Percentiles rank a stretch among this genome's conserved stretches.
Conservation (phyloP, 495 filamentous ascomycete genomes). For the Sordaria brevicollis region DNA sequence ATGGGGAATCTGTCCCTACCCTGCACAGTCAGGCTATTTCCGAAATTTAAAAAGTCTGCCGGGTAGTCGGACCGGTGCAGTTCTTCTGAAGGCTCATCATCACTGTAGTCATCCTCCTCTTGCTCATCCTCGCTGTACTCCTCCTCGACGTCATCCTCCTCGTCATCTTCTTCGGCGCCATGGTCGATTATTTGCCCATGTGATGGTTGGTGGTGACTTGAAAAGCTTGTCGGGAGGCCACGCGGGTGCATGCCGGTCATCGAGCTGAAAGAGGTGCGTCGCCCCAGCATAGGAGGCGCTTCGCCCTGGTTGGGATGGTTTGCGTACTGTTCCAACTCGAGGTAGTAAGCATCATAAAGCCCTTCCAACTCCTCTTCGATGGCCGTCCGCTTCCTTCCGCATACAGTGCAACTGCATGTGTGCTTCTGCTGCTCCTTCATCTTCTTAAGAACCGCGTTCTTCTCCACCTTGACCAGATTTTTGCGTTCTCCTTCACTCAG, state of each 20-base stretch:
- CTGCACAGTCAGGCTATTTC: slow-evolving; percentile 93
- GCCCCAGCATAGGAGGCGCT: slow-evolving; percentile 52
- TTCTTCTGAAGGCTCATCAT: slow-evolving; percentile 46
- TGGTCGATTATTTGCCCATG: slow-evolving; percentile 48
- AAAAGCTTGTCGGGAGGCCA: slow-evolving; percentile 34
- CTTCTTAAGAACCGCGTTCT: slow-evolving; percentile 93
- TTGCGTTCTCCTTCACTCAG: slow-evolving; percentile 88
- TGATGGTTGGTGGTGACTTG: slow-evolving; percentile 37
- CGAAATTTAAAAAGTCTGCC: slow-evolving; percentile 90
- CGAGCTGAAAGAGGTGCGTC: slow-evolving; percentile 46
- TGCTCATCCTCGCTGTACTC: slow-evolving; percentile 39
- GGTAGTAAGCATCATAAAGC: slow-evolving; percentile 98
- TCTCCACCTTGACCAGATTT: slow-evolving; percentile 93
- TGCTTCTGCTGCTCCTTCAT: slow-evolving; percentile 99
- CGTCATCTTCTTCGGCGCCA: slow-evolving; percentile 49
- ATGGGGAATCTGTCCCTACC: slow-evolving; percentile 49
- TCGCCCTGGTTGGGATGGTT: slow-evolving; percentile 67
- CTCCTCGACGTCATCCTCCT: slow-evolving; percentile 37
- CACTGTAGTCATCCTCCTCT: slow-evolving; percentile 42
- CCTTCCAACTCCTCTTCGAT: slow-evolving; percentile 98
- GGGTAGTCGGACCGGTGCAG: slow-evolving; percentile 55
- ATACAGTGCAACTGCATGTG: slow-evolving; percentile 95
- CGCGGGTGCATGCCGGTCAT: slow-evolving; percentile 42
- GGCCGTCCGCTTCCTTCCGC: slow-evolving; percentile 88
- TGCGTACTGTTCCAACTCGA: slow-evolving; percentile 94